A percentile compares a stretch with the other conserved stretches of the same genome.
These are phyloP conservation scores for Fusarium sp. DNA, from an alignment of 2,329 filamentous ascomycete genomes.

Conservation along the genomic window DNA sequence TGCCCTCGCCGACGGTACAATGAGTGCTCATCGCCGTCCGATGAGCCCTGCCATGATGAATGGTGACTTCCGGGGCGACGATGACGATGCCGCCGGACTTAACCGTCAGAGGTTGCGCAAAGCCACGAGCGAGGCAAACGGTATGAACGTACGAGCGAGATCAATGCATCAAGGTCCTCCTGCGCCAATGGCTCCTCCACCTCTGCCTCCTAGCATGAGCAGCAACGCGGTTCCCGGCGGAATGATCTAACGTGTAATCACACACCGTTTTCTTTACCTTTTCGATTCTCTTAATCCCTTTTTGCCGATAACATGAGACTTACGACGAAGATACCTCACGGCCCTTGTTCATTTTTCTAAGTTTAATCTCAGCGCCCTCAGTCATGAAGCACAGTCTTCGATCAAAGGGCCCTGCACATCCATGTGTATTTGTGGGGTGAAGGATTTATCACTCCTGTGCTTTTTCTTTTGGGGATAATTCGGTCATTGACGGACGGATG, in stretches of 20 bases:
- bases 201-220: conserved; percentile 48
- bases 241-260: conserved; percentile 57
- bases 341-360: conserved; percentile 30
- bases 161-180: conserved; percentile 46
- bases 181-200: conserved; percentile 46
- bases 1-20: conserved; percentile 50
- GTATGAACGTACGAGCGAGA: conserved; percentile 50
- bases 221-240: conserved; percentile 57
- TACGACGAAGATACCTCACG: conserved; percentile 44
- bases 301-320: conserved; percentile 36
- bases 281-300: conserved; percentile 36
- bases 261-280: conserved; percentile 17
- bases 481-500: conserved; percentile 29
- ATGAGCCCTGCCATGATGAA: conserved; percentile 41
- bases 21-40: conserved; percentile 34
- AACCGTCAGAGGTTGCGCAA: conserved; percentile 60
- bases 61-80: conserved; percentile 54
- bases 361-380: conserved; percentile 29
- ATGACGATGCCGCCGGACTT: conserved; percentile 55
- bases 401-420: conserved; percentile 6
- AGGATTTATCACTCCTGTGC: conserved; percentile 28
- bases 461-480: conserved; percentile 35
- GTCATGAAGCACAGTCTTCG: conserved; percentile 2
- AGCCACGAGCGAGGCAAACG: conserved; percentile 57
- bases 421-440: conserved; percentile 34